Conservation (phyloP, 2,329 filamentous ascomycete genomes). For the Dactylellina leptospora region DNA sequence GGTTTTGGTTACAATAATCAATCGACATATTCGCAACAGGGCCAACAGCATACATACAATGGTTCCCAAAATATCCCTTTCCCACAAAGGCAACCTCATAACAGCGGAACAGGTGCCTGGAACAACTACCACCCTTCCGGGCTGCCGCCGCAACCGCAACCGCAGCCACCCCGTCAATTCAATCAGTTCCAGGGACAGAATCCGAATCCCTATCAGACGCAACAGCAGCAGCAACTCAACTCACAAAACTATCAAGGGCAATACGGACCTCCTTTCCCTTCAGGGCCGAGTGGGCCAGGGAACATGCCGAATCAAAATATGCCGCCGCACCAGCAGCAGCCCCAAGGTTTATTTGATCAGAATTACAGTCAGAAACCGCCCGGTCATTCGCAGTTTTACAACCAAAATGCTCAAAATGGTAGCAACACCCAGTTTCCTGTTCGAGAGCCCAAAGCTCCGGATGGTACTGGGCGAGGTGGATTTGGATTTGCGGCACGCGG, state of each 20-base stretch:
- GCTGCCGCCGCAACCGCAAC: slow-evolving; percentile 26
- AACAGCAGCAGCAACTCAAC: slow-evolving; percentile 38
- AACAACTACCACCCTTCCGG: slow-evolving; percentile 25
- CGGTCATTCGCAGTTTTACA: slow-evolving; percentile 29
- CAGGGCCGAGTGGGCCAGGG: slow-evolving; percentile 5
- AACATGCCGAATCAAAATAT: slow-evolving; percentile 34
- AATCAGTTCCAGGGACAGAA: slow-evolving; percentile 41
- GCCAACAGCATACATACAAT: slow-evolving; percentile 28
- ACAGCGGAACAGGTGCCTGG: slow-evolving; percentile 22
- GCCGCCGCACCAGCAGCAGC: slow-evolving; percentile 17
- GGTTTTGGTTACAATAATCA: slow-evolving; percentile 46
- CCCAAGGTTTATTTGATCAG: slow-evolving; percentile 31
- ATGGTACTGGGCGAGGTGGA: slow-evolving; percentile 45
- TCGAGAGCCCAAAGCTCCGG: slow-evolving; percentile 44
- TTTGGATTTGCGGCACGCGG: slow-evolving; percentile 40
- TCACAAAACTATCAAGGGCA: slow-evolving; percentile 32
- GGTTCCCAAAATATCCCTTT: slow-evolving; percentile 32
- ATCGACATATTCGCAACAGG: slow-evolving; percentile 25
- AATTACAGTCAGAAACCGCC: slow-evolving; percentile 47
- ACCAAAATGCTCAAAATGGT: slow-evolving; percentile 24
- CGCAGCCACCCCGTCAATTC: slow-evolving; percentile 33
- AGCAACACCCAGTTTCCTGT: slow-evolving; percentile 28
- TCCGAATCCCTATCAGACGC: slow-evolving; percentile 15
- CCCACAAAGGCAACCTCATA: slow-evolving; percentile 15
- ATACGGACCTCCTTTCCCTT: slow-evolving; percentile 28